Evolutionary conservation across 208 protist genomes (phyloP), one percentile per base, ranked within the genome.

Genomic region (Crithidia expoeki): DNA sequence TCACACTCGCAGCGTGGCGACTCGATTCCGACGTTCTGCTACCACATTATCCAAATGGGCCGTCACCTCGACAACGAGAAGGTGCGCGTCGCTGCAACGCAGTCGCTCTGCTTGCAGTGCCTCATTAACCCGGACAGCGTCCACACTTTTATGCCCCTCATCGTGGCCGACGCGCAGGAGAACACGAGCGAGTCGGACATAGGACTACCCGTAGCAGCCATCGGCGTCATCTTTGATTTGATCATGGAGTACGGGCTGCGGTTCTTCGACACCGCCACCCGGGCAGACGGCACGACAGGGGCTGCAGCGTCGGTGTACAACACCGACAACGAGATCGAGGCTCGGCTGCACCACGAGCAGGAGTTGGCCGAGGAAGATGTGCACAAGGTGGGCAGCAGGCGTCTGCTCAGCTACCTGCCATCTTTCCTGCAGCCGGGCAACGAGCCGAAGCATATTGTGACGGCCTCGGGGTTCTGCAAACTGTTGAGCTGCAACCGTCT

Each of bases 101-200:
- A 84, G 46, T 94, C 89, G 19, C 76, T 96, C 0, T 85, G 86
- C 11, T 59, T 96, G 52, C 88, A 90, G 72, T 96, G 92, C 76
- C 83, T 96, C 23, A 89, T 96, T 42, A 88, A 83, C 61, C 87
- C 92, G 10, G 88, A 94, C 40, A 83, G 82, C 28, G 92, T 96
- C 36, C 92, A 96, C 76, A 96, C 92, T 42, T 96, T 96, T 74
- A 85, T 96, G 79, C 92, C 92, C 12, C 76, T 95, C 23, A 87
- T 96, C 60, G 52, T 95, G 11, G 76, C 67, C 38, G 88, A 95
- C 63, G 80, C 92, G 6, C 63, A 77, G 32, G 83, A 85, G 23
- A 74, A 70, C 47, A 67, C 70, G 16, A 57, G 33, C 16, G 53
- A 38, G 33, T 16, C 46, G 10, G 55, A 68, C 36, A 34, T 77